Conservation (phyloP, 2,329 filamentous ascomycete genomes). For the Dactylellina haptotyla region DNA sequence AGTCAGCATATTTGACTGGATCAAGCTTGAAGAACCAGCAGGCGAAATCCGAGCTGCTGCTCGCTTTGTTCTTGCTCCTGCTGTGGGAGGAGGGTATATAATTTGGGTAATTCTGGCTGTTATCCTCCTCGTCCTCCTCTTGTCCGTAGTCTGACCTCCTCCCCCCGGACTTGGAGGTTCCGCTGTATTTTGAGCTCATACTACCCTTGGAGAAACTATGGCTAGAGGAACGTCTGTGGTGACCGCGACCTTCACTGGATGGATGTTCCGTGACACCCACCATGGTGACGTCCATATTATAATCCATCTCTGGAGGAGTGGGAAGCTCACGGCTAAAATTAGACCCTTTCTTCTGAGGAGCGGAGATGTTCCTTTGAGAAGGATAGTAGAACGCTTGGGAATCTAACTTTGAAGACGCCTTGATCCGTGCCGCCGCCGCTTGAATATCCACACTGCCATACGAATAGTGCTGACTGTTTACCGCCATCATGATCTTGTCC, state of each 20-base stretch:
- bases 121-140: constrained; percentile 30
- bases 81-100: constrained; percentile 34
- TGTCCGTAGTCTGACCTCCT: background rate
- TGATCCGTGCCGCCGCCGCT: background rate
- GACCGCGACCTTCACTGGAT: constrained; percentile 7
- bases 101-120: constrained; percentile 8
- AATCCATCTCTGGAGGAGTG: constrained; percentile 16
- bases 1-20: constrained; percentile 45
- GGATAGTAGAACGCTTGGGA: constrained; percentile 5
- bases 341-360: background rate
- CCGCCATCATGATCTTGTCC: constrained; percentile 17
- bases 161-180: constrained; percentile 1
- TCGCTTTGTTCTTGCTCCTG: constrained; percentile 8
- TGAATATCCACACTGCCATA: background rate
- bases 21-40: constrained; percentile 52
- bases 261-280: constrained; percentile 14
- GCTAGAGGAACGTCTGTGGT: background rate
- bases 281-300: background rate
- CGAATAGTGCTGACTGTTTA: background rate
- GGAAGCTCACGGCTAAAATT: constrained; percentile 16
- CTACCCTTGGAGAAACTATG: constrained; percentile 10
- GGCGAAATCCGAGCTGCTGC: constrained; percentile 27
- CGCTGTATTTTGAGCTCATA: background rate
- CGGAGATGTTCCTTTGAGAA: background rate
- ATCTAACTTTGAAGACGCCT: background rate